Base-by-base conservation (phyloP, 1,139 yeast genomes). In the Yamadazyma jaroonii region DNA sequence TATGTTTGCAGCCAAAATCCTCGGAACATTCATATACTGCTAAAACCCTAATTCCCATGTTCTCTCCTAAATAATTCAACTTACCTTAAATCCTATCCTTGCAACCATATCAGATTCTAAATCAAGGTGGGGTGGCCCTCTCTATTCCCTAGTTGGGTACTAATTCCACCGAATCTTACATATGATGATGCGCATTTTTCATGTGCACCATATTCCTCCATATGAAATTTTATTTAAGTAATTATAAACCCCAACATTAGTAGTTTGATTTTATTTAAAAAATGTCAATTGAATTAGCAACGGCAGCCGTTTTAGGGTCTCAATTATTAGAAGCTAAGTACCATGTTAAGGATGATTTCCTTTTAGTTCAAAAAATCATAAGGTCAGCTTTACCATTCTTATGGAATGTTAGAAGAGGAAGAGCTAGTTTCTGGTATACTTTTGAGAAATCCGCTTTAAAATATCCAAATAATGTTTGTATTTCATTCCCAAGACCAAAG, bases 401-500 rank as follows among this genome's bases (percentile, higher is more conserved):
- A 12, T 61, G 67, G 54, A 58, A 62, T 31, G 63, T 72, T 31
- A 55, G 62, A 35, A 57, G 71, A 31, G 77, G 77, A 12, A 67
- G 64, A 44, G 79, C 81, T 38, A 81, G 81, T 51, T 78, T 70
- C 52, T 84, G 90, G 88, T 81, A 83, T 54, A 49, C 63, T 21
- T 79, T 84, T 49, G 89, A 81, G 49, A 52, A 62, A 29, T 59
- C 75, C 7, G 88, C 69, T 2, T 43, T 52, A 25, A 61, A 63
- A 42, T 54, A 74, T 47, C 82, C 87, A n/a, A 57, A 78, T 43
- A 66, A 67, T 33, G 52, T 59, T 15, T 89, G 88, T 2, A 61
- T 87, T 29, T 64, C 76, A 4, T 86, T 80, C 54, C 83, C 92
- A 3, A 68, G 78, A 45, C 88, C 87, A 14, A 55, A 52, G 35